Conservation (phyloP, 257 asterid genomes). For the Echium plantagineum region DNA sequence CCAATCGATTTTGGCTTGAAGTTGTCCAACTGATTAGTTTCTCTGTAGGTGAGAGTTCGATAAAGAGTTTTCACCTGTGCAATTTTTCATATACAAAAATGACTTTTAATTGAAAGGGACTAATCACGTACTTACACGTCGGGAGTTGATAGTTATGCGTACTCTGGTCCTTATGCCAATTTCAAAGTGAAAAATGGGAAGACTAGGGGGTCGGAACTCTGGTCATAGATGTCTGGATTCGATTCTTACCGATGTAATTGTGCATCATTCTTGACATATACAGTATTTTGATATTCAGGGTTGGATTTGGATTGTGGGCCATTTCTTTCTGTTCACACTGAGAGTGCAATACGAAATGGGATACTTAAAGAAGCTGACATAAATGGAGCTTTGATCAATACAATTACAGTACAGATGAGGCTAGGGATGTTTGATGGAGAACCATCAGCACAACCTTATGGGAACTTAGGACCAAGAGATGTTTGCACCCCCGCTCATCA, state of each 20-base stretch:
- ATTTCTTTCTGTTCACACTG: slow-evolving; percentile 46
- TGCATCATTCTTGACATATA: not conserved
- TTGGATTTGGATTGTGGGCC: slow-evolving; percentile 82
- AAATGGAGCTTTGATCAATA: slow-evolving; percentile 40
- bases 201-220: too few species aligned
- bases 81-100: too few species aligned
- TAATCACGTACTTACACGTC: too few species aligned
- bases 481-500: slow-evolving; percentile 59
- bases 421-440: slow-evolving; percentile 87
- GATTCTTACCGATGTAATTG: too few species aligned
- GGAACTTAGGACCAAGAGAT: slow-evolving; percentile 51
- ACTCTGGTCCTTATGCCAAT: too few species aligned
- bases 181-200: too few species aligned
- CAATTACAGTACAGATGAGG: slow-evolving; percentile 59
- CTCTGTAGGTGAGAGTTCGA: too few species aligned
- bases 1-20: not conserved
- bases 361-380: slow-evolving; percentile 46
- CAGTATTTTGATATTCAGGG: slow-evolving; percentile 23
- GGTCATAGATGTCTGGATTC: too few species aligned
- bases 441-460: slow-evolving; percentile 41
- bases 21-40: too few species aligned
- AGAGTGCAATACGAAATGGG: slow-evolving; percentile 49
- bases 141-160: too few species aligned
- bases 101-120: too few species aligned
- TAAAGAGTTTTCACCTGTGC: too few species aligned